These are phyloP conservation scores for Sideroxylon spinosum DNA, from an alignment of 179 eudicot genomes.

Conservation along the genomic window DNA sequence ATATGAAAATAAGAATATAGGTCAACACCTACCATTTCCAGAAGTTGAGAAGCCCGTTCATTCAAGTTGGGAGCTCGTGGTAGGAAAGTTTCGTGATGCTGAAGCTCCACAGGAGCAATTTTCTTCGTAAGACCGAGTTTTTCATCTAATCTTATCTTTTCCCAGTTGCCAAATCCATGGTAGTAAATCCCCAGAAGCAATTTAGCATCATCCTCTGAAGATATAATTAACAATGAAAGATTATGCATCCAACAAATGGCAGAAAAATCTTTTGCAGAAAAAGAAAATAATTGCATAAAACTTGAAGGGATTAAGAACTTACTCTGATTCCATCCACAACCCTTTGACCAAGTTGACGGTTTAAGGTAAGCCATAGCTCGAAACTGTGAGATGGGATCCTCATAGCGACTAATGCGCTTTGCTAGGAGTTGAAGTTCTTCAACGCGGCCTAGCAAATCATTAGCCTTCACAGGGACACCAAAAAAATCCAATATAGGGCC, in stretches of 20 bases:
- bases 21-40: conserved; percentile 68
- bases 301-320: conserved; percentile 24
- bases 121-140: conserved; percentile 80
- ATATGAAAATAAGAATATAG: conserved; percentile 6
- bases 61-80: conserved; percentile 97
- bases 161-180: conserved; percentile 99
- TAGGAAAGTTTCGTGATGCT: conserved; percentile 94
- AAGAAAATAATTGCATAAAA: neutral
- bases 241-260: conserved; percentile 1
- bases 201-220: conserved; percentile 91
- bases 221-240: conserved; percentile 13
- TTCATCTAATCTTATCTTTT: conserved; percentile 86
- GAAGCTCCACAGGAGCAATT: conserved; percentile 98
- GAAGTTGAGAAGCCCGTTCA: conserved; percentile 91
- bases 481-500: conserved; percentile 93
- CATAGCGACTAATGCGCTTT: conserved; percentile 73
- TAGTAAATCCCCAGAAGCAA: conserved; percentile 90
- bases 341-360: conserved; percentile 98
- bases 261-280: conserved; percentile 1
- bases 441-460: conserved; percentile 75
- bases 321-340: conserved; percentile 99
- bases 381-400: conserved; percentile 78
- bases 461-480: conserved; percentile 96
- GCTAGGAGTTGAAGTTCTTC: conserved; percentile 90
- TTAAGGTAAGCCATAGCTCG: conserved; percentile 79